These are phyloP conservation scores for Monosporascus sp. DNA, from an alignment of 2,329 filamentous ascomycete species.

Conservation along the genomic window DNA sequence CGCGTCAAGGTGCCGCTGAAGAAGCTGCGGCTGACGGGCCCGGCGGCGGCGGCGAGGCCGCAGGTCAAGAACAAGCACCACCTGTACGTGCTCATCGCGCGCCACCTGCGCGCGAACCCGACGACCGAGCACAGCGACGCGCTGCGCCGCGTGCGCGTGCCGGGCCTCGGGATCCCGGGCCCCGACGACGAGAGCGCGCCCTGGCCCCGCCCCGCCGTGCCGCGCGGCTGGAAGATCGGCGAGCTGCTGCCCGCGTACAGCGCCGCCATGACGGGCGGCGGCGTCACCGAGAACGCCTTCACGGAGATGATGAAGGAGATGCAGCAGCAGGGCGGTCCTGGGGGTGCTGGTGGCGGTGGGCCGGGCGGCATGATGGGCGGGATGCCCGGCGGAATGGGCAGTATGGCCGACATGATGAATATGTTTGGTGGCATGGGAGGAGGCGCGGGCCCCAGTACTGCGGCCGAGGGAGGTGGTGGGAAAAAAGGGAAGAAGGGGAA, in stretches of 20 bases:
- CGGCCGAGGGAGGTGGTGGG: conserved; percentile 16
- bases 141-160: conserved; percentile 63
- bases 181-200: conserved; percentile 60
- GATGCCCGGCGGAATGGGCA: conserved; percentile 17
- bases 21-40: conserved; percentile 19
- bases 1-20: conserved; percentile 78
- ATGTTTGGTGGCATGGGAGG: conserved; percentile 20
- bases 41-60: conserved; percentile 11
- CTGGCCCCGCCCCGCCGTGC: conserved; percentile 68
- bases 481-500: conserved; percentile 48
- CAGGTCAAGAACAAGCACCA: conserved; percentile 76
- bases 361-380: conserved; percentile 13
- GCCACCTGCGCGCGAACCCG: conserved; percentile 72
- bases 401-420: conserved; percentile 26
- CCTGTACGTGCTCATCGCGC: conserved; percentile 74
- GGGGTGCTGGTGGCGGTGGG: conserved; percentile 19
- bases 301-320: conserved; percentile 98
- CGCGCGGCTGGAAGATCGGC: conserved; percentile 86
- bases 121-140: conserved; percentile 65
- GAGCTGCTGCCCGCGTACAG: conserved; percentile 81
- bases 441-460: conserved; percentile 8
- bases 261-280: conserved; percentile 84
- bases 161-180: conserved; percentile 60
- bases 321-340: conserved; percentile 45
- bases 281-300: conserved; percentile 89